These are phyloP conservation scores for Cladochytrium replicatum DNA, from an alignment of 192 early-diverging fungal species.

Conservation along the genomic window DNA sequence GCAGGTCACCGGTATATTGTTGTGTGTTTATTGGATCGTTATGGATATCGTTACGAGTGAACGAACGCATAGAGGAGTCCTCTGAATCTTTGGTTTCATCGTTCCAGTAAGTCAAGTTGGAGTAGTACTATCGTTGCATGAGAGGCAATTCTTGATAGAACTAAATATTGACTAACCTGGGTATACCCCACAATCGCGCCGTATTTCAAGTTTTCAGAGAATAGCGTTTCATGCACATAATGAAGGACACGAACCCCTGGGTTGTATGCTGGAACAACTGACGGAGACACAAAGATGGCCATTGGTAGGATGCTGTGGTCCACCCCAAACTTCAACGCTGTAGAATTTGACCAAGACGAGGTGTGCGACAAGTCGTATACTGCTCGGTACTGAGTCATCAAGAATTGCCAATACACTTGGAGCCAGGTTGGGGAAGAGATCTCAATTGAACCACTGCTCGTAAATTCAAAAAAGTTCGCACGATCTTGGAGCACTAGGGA, in stretches of 20 bases:
- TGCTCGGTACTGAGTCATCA: constrained; percentile 20
- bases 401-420: constrained; percentile 16
- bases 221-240: constrained; percentile 1
- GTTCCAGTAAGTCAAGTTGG: constrained; percentile 15
- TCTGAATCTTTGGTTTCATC: too few relatives aligned
- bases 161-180: not conserved
- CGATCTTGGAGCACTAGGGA: too few relatives aligned
- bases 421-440: constrained; percentile 16
- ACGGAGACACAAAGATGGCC: constrained; percentile 23
- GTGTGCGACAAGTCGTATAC: not conserved
- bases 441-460: too few relatives aligned
- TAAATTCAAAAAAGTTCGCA: too few relatives aligned
- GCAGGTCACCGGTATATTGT: too few relatives aligned
- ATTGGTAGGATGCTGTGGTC: too few relatives aligned
- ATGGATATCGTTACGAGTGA: too few relatives aligned
- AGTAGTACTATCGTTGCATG: constrained; percentile 14
- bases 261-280: constrained; percentile 29
- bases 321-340: too few relatives aligned
- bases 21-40: too few relatives aligned
- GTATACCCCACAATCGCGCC: not conserved
- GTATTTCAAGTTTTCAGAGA: too few relatives aligned
- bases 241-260: constrained; percentile 15
- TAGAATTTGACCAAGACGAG: not conserved
- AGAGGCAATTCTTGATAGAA: not conserved
- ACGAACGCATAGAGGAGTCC: too few relatives aligned